These are phyloP conservation scores for Tremella yokohamensis DNA, from an alignment of 768 basidiomycete species.

Conservation along the genomic window DNA sequence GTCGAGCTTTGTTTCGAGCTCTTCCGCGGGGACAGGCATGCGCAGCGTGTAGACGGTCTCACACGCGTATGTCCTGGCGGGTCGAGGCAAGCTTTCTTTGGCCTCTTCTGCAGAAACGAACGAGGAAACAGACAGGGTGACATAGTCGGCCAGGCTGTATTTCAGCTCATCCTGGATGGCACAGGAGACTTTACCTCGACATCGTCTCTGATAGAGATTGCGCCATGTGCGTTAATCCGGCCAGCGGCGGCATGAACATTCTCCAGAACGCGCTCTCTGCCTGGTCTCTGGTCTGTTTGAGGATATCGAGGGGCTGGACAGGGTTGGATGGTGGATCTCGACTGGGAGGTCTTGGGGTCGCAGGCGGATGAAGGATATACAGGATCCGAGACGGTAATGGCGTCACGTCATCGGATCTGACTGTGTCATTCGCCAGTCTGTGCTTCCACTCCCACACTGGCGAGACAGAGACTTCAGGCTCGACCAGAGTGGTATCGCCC, in stretches of 20 bases:
- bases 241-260: not conserved
- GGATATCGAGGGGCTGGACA: not conserved
- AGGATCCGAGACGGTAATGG: not conserved
- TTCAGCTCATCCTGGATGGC: too few relatives aligned
- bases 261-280: slow-evolving; percentile 1
- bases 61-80: not conserved
- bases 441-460: not conserved
- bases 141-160: not conserved
- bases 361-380: not conserved
- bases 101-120: not conserved
- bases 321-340: not conserved
- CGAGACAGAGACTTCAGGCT: not conserved
- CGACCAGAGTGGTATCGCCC: slow-evolving; percentile 1
- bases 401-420: not conserved
- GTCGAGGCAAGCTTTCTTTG: not conserved
- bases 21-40: not conserved
- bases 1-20: not conserved
- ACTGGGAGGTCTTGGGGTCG: not conserved
- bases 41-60: slow-evolving; percentile 5
- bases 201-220: not conserved
- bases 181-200: not conserved
- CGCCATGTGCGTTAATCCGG: not conserved
- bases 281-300: not conserved
- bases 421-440: not conserved
- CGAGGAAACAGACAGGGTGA: not conserved